Evolutionary conservation across 2,329 filamentous ascomycete species (phyloP).

Genomic region (Neofusicoccum ribis): DNA sequence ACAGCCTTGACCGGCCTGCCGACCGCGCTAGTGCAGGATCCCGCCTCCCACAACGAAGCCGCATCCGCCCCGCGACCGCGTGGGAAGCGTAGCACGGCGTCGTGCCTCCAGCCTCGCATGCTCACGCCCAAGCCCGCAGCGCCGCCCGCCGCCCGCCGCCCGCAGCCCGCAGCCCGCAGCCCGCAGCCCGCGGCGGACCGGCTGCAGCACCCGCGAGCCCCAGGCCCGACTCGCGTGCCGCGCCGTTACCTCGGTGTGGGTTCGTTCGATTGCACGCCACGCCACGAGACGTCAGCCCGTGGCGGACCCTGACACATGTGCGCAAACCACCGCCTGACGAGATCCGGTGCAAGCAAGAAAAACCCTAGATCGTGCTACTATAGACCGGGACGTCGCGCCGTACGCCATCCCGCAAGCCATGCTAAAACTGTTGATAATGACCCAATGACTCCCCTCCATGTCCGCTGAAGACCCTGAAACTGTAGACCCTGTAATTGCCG

Average conservation of each 20-base stretch:
- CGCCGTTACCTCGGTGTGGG: background rate
- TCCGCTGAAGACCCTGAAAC: slow-evolving; percentile 14
- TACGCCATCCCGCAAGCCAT: slow-evolving; percentile 19
- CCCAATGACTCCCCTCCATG: background rate
- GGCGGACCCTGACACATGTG: background rate
- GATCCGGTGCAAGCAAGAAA: background rate
- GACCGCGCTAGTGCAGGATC: slow-evolving; percentile 2
- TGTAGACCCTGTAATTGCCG: slow-evolving; percentile 1
- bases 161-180: background rate
- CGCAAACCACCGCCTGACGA: background rate
- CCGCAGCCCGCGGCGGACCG: background rate
- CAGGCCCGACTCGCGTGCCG: slow-evolving; percentile 4
- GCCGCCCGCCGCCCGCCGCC: background rate
- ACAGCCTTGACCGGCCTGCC: slow-evolving; percentile 4
- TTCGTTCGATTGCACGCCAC: slow-evolving; percentile 10
- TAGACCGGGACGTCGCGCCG: slow-evolving; percentile 12
- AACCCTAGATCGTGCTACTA: background rate
- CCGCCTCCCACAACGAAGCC: background rate
- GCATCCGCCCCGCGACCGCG: slow-evolving; percentile 7
- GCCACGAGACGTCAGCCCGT: background rate
- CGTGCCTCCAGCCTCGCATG: background rate
- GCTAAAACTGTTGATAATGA: slow-evolving; percentile 3
- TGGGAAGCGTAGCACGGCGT: slow-evolving; percentile 5
- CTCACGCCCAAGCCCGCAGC: background rate
- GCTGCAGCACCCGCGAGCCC: background rate